Evolutionary conservation across 768 basidiomycete species (phyloP), one percentile per base, ranked within the genome.

Genomic region (Fomitopsis serialis): DNA sequence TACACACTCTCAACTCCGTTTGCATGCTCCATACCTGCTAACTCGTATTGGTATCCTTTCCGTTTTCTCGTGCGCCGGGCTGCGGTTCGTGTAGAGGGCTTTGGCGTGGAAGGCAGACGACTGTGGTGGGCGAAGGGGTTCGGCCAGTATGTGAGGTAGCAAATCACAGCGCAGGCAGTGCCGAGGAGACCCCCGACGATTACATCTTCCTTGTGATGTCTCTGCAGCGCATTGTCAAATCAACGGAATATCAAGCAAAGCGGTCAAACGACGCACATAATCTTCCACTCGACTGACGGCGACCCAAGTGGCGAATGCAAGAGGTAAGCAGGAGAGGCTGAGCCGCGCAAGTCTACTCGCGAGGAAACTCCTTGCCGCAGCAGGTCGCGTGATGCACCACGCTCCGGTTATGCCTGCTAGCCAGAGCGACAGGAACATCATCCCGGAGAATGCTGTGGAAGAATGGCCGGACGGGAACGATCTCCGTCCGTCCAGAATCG

Each of bases 401-500:
- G 81, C 80, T 8, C 78, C 78, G 5, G 84, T 84, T 62, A 81
- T 76, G n/a, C 81, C 79, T 25, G 84, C 84, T 13, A 85, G 66
- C 70, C 78, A 85, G 9, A 87, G 71, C 3, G 80, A 76, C 21
- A 84, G 60, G 58, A 84, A 82, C 22, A 77, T 72, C 81, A 86
- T 85, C 27, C 84, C 84, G 2, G 79, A 73, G 61, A 82, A 86
- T 8, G 78, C 84, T 11, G 79, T 78, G 1, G 84, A 82, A 1
- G 84, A 83, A 63, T 87, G 85, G 6, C 85, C 85, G 11, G 83
- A 85, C 7, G 84, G 85, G 61, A 87, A 87, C 0, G 84, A 86
- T 51, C 75, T 72, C 32, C 82, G 70, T 13, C 82, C 83, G 51
- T 79, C 76, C 13, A 72, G 44, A 24, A 85, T 61, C 11, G 63